Evolutionary conservation across 176 grass and related monocot genomes (phyloP), one percentile per base, ranked within the genome.

Genomic region (Dactylis glomerata): DNA sequence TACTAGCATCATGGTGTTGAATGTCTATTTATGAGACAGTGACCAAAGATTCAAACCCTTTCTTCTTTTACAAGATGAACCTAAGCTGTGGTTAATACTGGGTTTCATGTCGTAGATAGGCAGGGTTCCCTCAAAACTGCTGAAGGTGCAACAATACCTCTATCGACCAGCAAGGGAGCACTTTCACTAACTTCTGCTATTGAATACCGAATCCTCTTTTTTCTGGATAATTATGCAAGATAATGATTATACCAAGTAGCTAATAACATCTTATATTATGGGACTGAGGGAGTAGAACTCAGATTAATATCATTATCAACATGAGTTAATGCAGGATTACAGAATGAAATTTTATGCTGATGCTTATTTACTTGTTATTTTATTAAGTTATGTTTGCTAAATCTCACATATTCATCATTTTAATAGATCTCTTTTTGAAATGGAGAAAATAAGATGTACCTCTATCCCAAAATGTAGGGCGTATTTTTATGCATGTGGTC

Each of bases 351-450:
- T 63, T 52, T 22, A 44, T 45, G 64, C 40, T 54, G 26, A 47
- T 55, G 24, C 32, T 65, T 88, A 49, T 81, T 77, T 65, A 9
- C 40, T 65, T 88, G 30, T 82, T 70, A 81, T 85, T 76, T 62
- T 81, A n/a, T 75, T 44, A 24, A 66, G 40, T 57, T 19, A 3
- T 68, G 36, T 26, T 81, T 76, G 38, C 31, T 75, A 66, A 36
- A 20, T 68, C 56, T 66, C 1, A 27, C 11, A 16, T 9, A 70
- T 24, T 76, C 54, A 59, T 9, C 32, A 81, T 15, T 50, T 66
- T 4, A 22, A 34, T 73, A 17, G 27, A 54, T 88, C 14, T 45
- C 47, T 73, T 63, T 15, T 74, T 54, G 24, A 65, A 87, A 82
- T 44, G n/a, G 49, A 56, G 30, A 51, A 52, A 73, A 46, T 11